Conservation (phyloP, 345 rosid species). For the Sonneratia alba region DNA sequence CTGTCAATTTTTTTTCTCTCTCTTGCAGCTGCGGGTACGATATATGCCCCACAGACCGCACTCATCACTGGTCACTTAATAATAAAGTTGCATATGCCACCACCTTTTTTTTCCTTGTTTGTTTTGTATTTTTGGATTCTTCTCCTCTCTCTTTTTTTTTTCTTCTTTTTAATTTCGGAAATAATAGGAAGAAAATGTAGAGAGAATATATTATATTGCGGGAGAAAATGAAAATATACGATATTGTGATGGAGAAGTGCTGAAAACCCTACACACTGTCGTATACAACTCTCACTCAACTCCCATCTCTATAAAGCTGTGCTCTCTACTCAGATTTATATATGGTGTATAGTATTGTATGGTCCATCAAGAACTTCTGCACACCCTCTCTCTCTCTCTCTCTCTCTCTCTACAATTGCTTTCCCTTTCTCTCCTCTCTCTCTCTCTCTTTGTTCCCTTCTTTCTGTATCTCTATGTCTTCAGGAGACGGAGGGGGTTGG, state of each 20-base stretch:
- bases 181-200: background rate
- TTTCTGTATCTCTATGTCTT: background rate
- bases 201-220: background rate
- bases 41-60: background rate
- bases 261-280: constrained; percentile 21
- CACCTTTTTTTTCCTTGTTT: background rate
- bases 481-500: background rate
- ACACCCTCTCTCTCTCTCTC: constrained; percentile 8
- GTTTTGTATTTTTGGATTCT: background rate
- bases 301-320: constrained; percentile 44
- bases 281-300: background rate
- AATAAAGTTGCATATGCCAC: background rate
- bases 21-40: background rate
- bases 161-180: background rate
- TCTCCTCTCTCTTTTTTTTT: background rate
- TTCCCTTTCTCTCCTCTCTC: constrained; percentile 1
- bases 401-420: constrained; percentile 7
- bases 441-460: background rate
- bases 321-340: constrained; percentile 7
- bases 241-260: background rate
- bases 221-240: background rate
- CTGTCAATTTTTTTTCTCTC: background rate
- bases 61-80: background rate
- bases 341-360: constrained; percentile 16
- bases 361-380: constrained; percentile 36